Percentiles rank a stretch among this genome's conserved stretches.
These are phyloP conservation scores for Royoungia palumana DNA, from an alignment of 768 basidiomycete species.

Conservation along the genomic window DNA sequence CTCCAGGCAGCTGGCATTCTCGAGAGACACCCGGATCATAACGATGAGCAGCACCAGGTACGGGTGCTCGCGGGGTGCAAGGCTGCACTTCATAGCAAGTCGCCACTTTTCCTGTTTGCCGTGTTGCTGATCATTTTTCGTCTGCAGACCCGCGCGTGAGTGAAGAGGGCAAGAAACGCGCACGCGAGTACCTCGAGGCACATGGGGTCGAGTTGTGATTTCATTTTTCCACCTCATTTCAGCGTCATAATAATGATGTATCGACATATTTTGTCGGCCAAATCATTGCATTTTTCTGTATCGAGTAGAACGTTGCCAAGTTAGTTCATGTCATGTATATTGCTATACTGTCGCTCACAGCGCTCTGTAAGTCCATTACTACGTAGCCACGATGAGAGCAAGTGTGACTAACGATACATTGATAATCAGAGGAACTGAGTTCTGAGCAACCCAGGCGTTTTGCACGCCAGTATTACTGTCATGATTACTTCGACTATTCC, in stretches of 20 bases:
- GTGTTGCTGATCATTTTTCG: not conserved
- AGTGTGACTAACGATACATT: no score
- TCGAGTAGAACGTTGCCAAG: not conserved
- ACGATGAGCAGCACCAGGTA: slow-evolving; percentile 39
- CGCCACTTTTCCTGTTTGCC: not conserved
- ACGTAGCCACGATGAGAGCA: no score
- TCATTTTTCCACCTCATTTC: not conserved
- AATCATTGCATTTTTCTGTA: not conserved
- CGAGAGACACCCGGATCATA: slow-evolving; percentile 28
- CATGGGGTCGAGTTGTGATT: slow-evolving; percentile 19
- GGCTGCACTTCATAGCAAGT: slow-evolving; percentile 49
- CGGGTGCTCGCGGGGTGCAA: slow-evolving; percentile 57
- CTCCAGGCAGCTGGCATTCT: slow-evolving; percentile 43
- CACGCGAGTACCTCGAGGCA: slow-evolving; percentile 37
- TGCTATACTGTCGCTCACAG: no score
- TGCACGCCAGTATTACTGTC: no score
- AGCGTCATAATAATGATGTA: no score
- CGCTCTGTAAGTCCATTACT: no score
- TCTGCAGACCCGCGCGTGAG: slow-evolving; percentile 46
- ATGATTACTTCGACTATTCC: no score
- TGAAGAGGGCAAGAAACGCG: slow-evolving; percentile 47
- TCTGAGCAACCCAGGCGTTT: no score
- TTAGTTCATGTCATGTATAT: slow-evolving; percentile 2
- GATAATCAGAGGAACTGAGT: no score
- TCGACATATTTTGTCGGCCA: no score